A percentile compares a stretch with the other conserved stretches of the same genome.
Evolutionary conservation across 1,284 basidiomycete species (phyloP).

Genomic region (Ganoderma leucocontextum): DNA sequence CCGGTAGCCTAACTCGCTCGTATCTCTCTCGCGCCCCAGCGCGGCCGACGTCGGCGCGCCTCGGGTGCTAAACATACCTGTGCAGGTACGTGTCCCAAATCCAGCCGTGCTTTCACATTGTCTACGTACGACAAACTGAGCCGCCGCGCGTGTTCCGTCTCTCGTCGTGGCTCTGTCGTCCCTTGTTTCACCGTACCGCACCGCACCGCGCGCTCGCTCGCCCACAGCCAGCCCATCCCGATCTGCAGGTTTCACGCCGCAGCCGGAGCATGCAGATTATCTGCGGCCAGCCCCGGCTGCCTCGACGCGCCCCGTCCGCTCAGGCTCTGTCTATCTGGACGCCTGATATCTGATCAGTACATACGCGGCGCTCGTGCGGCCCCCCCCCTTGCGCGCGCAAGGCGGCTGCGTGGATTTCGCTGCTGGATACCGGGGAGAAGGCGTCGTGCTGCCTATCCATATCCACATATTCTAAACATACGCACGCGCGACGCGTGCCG

Average conservation of each 20-base stretch:
- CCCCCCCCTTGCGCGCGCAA: neutral
- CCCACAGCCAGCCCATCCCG: neutral
- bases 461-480: neutral
- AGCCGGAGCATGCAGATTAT: conserved; percentile 4
- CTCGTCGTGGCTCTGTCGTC: too few species aligned
- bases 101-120: neutral
- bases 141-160: neutral
- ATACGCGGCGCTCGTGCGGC: neutral
- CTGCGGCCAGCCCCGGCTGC: neutral
- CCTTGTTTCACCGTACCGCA: neutral
- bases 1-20: neutral
- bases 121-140: too few species aligned
- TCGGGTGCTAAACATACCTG: conserved; percentile 4
- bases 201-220: neutral
- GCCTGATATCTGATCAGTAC: neutral
- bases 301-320: conserved; percentile 1
- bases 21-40: too few species aligned
- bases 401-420: neutral
- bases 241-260: neutral
- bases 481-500: neutral
- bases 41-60: neutral
- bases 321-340: neutral
- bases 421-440: neutral
- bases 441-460: neutral
- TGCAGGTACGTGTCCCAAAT: neutral